A percentile compares a stretch with the other conserved stretches of the same genome.
Evolutionary conservation across 106 monocot genomes (phyloP).

Genomic region (Allium cepa): DNA sequence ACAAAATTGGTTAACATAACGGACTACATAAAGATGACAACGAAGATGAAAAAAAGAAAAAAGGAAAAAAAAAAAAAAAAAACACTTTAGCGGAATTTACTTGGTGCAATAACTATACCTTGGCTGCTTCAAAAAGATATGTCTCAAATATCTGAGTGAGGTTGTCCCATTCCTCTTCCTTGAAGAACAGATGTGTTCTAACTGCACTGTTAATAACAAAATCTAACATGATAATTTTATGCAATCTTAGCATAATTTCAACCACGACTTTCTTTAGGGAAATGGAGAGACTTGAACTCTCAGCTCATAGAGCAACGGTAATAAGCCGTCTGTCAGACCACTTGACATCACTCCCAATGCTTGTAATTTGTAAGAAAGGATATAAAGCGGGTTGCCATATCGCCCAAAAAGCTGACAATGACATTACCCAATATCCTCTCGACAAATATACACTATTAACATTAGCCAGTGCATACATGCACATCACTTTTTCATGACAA

Average conservation of each 20-base stretch:
- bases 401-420: slow-evolving; percentile 81
- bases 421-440: slow-evolving; percentile 83
- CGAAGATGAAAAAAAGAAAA: neutral
- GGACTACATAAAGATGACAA: neutral
- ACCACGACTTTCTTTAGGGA: slow-evolving; percentile 32
- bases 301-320: slow-evolving; percentile 90
- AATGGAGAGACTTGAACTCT: slow-evolving; percentile 99
- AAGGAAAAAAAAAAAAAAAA: neutral
- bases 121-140: slow-evolving; percentile 89
- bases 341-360: slow-evolving; percentile 91
- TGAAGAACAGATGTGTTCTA: slow-evolving; percentile 78
- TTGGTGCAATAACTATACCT: slow-evolving; percentile 33
- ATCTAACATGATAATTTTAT: slow-evolving; percentile 13
- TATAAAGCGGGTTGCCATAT: slow-evolving; percentile 71
- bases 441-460: neutral
- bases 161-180: slow-evolving; percentile 78
- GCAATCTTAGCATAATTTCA: neutral
- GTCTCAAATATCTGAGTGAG: slow-evolving; percentile 80
- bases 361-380: slow-evolving; percentile 22
- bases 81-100: neutral
- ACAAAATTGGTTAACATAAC: too few relatives aligned
- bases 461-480: too few relatives aligned
- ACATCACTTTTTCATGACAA: too few relatives aligned
- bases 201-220: slow-evolving; percentile 63
- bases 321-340: slow-evolving; percentile 92